These are phyloP conservation scores for Ephemerocybe angulata DNA, from an alignment of 768 basidiomycete species.

Conservation along the genomic window DNA sequence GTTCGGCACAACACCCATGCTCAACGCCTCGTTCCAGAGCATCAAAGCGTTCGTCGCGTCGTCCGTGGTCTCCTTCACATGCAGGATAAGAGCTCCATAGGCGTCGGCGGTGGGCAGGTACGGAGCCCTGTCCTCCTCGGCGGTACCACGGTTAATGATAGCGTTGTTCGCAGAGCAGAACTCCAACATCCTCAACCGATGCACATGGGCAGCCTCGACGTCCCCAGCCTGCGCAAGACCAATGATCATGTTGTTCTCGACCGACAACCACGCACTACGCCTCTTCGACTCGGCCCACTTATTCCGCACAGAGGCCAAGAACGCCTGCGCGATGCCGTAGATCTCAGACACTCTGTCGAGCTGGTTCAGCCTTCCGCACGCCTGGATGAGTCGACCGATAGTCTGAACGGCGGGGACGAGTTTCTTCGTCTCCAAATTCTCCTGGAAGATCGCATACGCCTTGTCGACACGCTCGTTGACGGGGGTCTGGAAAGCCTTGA, in stretches of 20 bases:
- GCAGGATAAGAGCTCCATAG: conserved; percentile 85
- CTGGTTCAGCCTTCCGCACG: conserved; percentile 60
- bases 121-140: background rate
- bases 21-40: conserved; percentile 76
- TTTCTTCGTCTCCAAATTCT: conserved; percentile 35
- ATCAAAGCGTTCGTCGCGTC: conserved; percentile 85
- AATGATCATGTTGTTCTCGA: conserved; percentile 90
- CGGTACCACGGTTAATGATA: too few relatives aligned
- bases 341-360: conserved; percentile 58
- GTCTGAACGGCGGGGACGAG: conserved; percentile 48
- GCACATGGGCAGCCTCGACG: conserved; percentile 73
- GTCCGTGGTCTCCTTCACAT: conserved; percentile 92
- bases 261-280: conserved; percentile 59
- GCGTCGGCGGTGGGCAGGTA: conserved; percentile 82
- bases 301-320: conserved; percentile 44
- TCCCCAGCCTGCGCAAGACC: conserved; percentile 80
- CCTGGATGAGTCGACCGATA: conserved; percentile 62
- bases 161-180: conserved; percentile 31
- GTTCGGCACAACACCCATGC: conserved; percentile 68
- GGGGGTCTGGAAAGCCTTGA: conserved; percentile 7
- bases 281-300: conserved; percentile 7
- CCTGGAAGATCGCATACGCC: conserved; percentile 50
- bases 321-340: conserved; percentile 65
- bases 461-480: conserved; percentile 6
- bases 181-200: conserved; percentile 73